Base-by-base conservation (phyloP, 306 rosid genomes). In the Potentilla sterilis region DNA sequence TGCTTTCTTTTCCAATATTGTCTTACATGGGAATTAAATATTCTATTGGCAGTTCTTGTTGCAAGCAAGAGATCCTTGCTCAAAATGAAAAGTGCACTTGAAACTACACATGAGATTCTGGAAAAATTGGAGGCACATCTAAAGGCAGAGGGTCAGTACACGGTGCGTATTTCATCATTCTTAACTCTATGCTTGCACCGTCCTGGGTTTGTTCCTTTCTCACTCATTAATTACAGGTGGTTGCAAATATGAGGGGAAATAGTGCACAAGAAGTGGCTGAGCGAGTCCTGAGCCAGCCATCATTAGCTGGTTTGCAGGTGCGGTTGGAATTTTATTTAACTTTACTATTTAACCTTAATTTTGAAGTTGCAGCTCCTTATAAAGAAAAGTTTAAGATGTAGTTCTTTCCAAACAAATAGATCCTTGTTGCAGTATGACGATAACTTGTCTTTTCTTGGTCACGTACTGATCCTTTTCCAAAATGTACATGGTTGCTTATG, bases 71-170 rank as follows among this genome's bases (percentile, higher is more conserved):
- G 78, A 87, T 85, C 98, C 9, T 65, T 95, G 89, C 79, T 82
- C 44, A 81, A 81, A 77, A 81, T 93, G 77, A 89, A 89, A 83
- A 97, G 98, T 70, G 89, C 86, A 37, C 85, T 95, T 62, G 97
- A 92, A 80, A 87, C 88, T 9, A 92, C 97, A 63, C 97, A 90
- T 61, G 98, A 95, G 89, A 92, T 95, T 78, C 93, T 95, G 55
- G 98, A 95, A 81, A 90, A 96, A 89, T 77, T 95, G 72, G 98
- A 95, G 81, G 97, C 97, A 41, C 97, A 89, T 85, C 84, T 95
- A 73, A 85, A 85, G 91, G 97, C 97, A 12, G 75, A 54, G 73
- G 93, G 87, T 77, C 97, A 90, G 86, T 95, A 92, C 82, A 88
- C 83, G 89, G 99, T 93, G 86, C 47, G 81, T 75, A 79, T 42